A percentile compares a stretch with the other conserved stretches of the same genome.
Conservation (phyloP, 176 grass and related monocot species). For the Oryza officinalis region DNA sequence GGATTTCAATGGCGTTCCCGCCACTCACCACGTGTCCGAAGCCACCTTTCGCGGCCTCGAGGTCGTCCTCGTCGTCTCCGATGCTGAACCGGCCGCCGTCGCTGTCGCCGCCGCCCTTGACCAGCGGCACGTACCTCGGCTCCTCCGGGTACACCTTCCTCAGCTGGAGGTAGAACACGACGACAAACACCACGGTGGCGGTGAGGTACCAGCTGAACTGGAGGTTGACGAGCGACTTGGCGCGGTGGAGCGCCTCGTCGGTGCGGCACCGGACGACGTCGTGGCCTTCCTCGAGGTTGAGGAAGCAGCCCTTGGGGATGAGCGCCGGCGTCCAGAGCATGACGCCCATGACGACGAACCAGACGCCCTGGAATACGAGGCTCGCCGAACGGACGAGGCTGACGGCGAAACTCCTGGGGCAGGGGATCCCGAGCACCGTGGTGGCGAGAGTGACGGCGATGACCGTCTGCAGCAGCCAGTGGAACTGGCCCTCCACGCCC, state of each 20-base stretch:
- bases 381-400: constrained; percentile 71
- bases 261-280: constrained; percentile 70
- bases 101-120: constrained; percentile 35
- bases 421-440: constrained; percentile 60
- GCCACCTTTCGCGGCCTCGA: constrained; percentile 44
- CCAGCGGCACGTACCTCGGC: constrained; percentile 67
- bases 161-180: constrained; percentile 60
- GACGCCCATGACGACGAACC: constrained; percentile 84
- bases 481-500: constrained; percentile 90
- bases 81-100: constrained; percentile 34
- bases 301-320: constrained; percentile 76
- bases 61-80: constrained; percentile 60
- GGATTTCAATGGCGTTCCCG: constrained; percentile 25
- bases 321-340: constrained; percentile 88
- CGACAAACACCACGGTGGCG: constrained; percentile 54
- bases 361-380: constrained; percentile 81
- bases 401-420: constrained; percentile 54
- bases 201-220: constrained; percentile 93
- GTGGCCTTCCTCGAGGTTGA: constrained; percentile 79
- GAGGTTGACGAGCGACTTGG: constrained; percentile 86
- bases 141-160: constrained; percentile 63
- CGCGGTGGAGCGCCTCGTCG: constrained; percentile 62
- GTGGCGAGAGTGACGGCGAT: constrained; percentile 69
- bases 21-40: constrained; percentile 30
- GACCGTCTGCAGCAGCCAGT: constrained; percentile 74